Percentiles rank a stretch among this genome's conserved stretches.
These are phyloP conservation scores for Oryza brachyantha DNA, from an alignment of 176 grass and related monocot species.

Conservation along the genomic window DNA sequence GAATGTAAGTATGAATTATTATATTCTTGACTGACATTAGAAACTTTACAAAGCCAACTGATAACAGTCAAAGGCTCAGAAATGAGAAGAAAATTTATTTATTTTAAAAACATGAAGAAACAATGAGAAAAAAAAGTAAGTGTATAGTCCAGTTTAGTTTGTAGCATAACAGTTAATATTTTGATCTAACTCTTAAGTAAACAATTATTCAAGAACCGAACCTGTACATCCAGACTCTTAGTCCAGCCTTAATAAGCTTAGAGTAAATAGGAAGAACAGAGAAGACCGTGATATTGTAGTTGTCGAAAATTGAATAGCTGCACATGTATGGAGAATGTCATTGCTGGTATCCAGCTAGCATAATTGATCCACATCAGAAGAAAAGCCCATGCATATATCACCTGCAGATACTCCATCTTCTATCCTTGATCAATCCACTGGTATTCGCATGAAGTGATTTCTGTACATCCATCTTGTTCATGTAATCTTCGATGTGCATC, in stretches of 20 bases:
- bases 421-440: slow-evolving; percentile 49
- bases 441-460: slow-evolving; percentile 64
- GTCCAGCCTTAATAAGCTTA: slow-evolving; percentile 69
- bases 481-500: slow-evolving; percentile 56
- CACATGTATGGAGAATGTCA: slow-evolving; percentile 7
- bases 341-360: background rate
- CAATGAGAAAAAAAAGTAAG: background rate
- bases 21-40: background rate
- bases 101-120: background rate
- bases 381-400: slow-evolving; percentile 10
- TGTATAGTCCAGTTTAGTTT: background rate
- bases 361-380: background rate
- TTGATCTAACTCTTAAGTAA: background rate
- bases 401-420: slow-evolving; percentile 76
- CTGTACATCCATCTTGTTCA: slow-evolving; percentile 75
- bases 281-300: slow-evolving; percentile 48
- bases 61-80: background rate
- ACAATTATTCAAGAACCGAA: slow-evolving; percentile 25
- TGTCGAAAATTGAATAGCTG: slow-evolving; percentile 55
- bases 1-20: background rate
- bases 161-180: background rate
- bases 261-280: slow-evolving; percentile 78
- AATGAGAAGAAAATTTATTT: background rate
- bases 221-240: slow-evolving; percentile 92
- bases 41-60: background rate